A percentile compares a stretch with the other conserved stretches of the same genome.
Conservation (phyloP, 108 stramenopile genomes). For the Cyclotella baltica region DNA sequence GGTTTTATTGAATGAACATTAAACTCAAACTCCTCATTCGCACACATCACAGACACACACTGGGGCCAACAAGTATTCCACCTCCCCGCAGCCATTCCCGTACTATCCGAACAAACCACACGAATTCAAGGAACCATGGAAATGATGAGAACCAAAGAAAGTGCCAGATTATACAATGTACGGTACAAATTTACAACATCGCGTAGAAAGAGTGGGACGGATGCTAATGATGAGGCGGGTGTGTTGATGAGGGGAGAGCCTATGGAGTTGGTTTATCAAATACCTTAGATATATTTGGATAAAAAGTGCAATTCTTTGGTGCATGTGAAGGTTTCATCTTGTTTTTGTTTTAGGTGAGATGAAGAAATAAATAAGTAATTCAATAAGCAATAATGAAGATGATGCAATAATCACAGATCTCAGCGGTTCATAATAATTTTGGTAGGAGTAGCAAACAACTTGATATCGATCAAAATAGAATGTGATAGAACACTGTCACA, state of each 20-base stretch:
- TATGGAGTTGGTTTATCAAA: constrained; percentile 81
- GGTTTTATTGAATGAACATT: background rate
- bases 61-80: constrained; percentile 99
- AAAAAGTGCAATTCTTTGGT: background rate
- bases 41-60: constrained; percentile 78
- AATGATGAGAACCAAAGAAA: constrained; percentile 89
- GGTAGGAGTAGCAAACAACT: no score
- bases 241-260: constrained; percentile 75
- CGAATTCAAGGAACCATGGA: constrained; percentile 76
- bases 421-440: no score
- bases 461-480: no score
- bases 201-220: constrained; percentile 62
- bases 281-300: constrained; percentile 56
- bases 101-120: constrained; percentile 78
- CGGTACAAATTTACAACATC: constrained; percentile 60
- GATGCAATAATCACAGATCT: no score
- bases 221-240: constrained; percentile 44
- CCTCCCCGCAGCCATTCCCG: constrained; percentile 73
- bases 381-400: no score
- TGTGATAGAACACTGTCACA: no score
- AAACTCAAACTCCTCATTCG: background rate
- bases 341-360: no score
- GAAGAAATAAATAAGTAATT: no score
- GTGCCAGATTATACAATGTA: constrained; percentile 92
- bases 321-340: background rate